Conservation (phyloP, 2,329 filamentous ascomycete species). For the Parastagonospora nodorum region DNA sequence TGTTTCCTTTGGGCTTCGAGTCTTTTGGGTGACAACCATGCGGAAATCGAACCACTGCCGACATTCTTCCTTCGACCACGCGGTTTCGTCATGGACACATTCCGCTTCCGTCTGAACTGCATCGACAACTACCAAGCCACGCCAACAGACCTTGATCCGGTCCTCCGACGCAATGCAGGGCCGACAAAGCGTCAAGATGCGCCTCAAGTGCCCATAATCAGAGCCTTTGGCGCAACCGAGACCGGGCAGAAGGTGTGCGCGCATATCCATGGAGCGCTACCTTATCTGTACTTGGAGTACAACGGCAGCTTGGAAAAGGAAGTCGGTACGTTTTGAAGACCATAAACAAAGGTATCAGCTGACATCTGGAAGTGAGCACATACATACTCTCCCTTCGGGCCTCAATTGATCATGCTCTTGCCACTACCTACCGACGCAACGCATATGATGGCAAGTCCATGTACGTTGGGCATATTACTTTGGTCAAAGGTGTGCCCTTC, state of each 20-base stretch:
- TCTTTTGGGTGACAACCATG: slow-evolving; percentile 18
- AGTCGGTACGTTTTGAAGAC: slow-evolving; percentile 61
- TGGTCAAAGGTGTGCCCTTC: slow-evolving; percentile 93
- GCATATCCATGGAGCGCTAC: slow-evolving; percentile 93
- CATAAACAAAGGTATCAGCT: slow-evolving; percentile 4
- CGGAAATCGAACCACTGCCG: slow-evolving; percentile 1
- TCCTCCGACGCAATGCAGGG: slow-evolving; percentile 68
- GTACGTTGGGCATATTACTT: slow-evolving; percentile 87
- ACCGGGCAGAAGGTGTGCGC: slow-evolving; percentile 95
- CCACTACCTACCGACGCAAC: slow-evolving; percentile 81
- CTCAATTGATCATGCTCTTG: slow-evolving; percentile 89
- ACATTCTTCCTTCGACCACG: slow-evolving; percentile 2
- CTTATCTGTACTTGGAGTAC: slow-evolving; percentile 93
- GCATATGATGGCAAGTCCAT: slow-evolving; percentile 68
- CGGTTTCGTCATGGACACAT: slow-evolving; percentile 66
- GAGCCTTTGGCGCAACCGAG: slow-evolving; percentile 90
- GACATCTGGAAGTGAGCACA: slow-evolving; percentile 62
- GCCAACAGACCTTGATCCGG: slow-evolving; percentile 80
- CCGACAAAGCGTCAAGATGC: slow-evolving; percentile 63
- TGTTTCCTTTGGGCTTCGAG: slow-evolving; percentile 6
- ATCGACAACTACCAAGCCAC: slow-evolving; percentile 90
- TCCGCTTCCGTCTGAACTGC: slow-evolving; percentile 91
- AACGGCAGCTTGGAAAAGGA: slow-evolving; percentile 68
- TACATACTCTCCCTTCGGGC: slow-evolving; percentile 80
- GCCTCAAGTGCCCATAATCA: slow-evolving; percentile 81